Evolutionary conservation across 805 yeast species (phyloP), one percentile per base, ranked within the genome.

Genomic region (Phaffomyces thermotolerans): DNA sequence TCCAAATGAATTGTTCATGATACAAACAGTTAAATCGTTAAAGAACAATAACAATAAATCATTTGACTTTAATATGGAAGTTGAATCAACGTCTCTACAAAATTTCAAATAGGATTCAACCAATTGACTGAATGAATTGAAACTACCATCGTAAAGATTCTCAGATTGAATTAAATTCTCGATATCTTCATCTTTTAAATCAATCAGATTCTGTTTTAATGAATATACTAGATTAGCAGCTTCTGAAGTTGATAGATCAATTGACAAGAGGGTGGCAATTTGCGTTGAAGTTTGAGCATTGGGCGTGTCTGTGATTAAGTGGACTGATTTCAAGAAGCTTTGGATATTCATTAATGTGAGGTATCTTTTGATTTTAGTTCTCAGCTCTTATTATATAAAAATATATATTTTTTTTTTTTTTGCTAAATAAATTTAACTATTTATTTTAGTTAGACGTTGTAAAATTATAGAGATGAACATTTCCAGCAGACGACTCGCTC

Each of bases 1-100:
- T 37, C 68, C 66, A 47, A 48, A 56, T 10, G 49, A 58, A 41
- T 62, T 65, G 48, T 77, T 76, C 53, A 65, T 69, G 52, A 78
- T 67, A 5, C 80, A 75, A 8, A 70, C 58, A 3, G 79, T 63
- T 29, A 77, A 51, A 46, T 72, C 72, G 42, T 71, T 74, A 39
- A 72, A 59, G 47, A 64, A 76, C 14, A 59, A 56, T 8, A 78
- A 66, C 48, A 75, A 66, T 36, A 78, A 59, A 56, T 79, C 85
- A 47, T 77, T 77, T 1, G 81, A 75, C 32, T 69, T 70, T 5
- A 77, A 53, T 2, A 67, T 44, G 1, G 84, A 78, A 75, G 76
- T 69, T 0, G 84, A 80, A 50, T 79, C 72, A 38, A 79, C 49
- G 52, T 76, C 78, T 42, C 75, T 63, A 23, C 72, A 61, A 29